These are phyloP conservation scores for Paraphoma sp. DNA, from an alignment of 2,329 filamentous ascomycete species.

Conservation along the genomic window DNA sequence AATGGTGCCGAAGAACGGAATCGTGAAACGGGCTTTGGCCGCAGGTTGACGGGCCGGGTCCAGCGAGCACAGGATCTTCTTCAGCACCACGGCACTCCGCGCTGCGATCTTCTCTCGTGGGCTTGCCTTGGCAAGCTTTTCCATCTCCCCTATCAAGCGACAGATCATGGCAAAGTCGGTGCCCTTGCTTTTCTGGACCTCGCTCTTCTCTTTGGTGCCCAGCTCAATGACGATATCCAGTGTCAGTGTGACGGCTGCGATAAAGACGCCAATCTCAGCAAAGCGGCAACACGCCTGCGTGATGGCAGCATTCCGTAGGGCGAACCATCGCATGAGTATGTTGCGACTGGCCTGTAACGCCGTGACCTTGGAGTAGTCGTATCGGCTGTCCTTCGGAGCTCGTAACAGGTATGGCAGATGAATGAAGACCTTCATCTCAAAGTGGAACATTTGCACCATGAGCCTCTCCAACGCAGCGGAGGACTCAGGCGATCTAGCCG, in stretches of 20 bases:
- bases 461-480: constrained; percentile 34
- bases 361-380: constrained; percentile 44
- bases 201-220: constrained; percentile 38
- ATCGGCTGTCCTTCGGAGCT: constrained; percentile 37
- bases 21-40: constrained; percentile 31
- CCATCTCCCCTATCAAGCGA: constrained; percentile 44
- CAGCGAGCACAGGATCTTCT: constrained; percentile 41
- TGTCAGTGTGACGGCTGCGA: constrained; percentile 43
- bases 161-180: constrained; percentile 47
- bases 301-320: constrained; percentile 41
- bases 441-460: constrained; percentile 46
- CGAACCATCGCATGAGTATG: constrained; percentile 46
- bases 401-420: constrained; percentile 44
- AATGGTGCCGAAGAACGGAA: constrained; percentile 46
- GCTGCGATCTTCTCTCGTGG: constrained; percentile 43
- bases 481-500: constrained; percentile 38
- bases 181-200: constrained; percentile 42
- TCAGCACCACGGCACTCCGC: constrained; percentile 40
- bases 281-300: constrained; percentile 44
- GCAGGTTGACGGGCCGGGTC: constrained; percentile 32
- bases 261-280: constrained; percentile 44
- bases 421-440: constrained; percentile 44
- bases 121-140: constrained; percentile 39
- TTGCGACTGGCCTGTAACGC: constrained; percentile 44
- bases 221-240: constrained; percentile 47